Conservation (phyloP, 2,329 filamentous ascomycete genomes). For the Sporothrix inflata region DNA sequence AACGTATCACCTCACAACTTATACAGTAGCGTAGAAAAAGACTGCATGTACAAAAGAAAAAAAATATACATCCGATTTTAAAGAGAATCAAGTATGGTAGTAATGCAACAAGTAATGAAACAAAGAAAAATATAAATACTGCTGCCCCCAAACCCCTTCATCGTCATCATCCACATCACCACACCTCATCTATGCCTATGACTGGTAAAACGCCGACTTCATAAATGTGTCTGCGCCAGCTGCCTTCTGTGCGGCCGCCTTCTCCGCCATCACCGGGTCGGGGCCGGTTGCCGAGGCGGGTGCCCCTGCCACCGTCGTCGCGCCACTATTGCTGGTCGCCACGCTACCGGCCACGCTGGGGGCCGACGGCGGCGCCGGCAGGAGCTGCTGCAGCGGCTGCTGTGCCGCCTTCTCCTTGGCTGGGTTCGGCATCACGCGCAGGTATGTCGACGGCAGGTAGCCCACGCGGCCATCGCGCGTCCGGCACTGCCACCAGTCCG, state of each 20-base stretch:
- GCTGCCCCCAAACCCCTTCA: not conserved
- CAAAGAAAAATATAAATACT: slow-evolving; percentile 1
- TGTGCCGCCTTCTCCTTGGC: slow-evolving; percentile 32
- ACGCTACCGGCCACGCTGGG: slow-evolving; percentile 54
- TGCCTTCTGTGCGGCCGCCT: slow-evolving; percentile 32
- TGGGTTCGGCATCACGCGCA: slow-evolving; percentile 70
- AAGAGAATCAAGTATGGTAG: slow-evolving; percentile 12
- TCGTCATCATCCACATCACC: not conserved
- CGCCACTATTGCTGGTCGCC: slow-evolving; percentile 49
- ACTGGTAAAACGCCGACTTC: slow-evolving; percentile 63
- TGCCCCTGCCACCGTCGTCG: slow-evolving; percentile 43
- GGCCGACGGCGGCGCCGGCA: slow-evolving; percentile 35
- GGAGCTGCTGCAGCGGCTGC: slow-evolving; percentile 19
- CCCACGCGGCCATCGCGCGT: slow-evolving; percentile 87
- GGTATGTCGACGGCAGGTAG: slow-evolving; percentile 87
- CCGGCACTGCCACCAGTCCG: slow-evolving; percentile 96
- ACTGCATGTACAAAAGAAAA: not conserved
- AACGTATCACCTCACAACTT: not conserved
- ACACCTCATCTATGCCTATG: slow-evolving; percentile 29
- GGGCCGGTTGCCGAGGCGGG: not conserved
- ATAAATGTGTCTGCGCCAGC: slow-evolving; percentile 57
- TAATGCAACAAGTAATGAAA: slow-evolving; percentile 18
- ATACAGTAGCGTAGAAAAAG: not conserved
- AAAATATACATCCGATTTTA: not conserved
- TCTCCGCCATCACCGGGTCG: slow-evolving; percentile 33